A percentile compares a stretch with the other conserved stretches of the same genome.
phyloP scores from a whole-genome alignment of 1,284 basidiomycete species.

The Cryptococcus deneoformans region DNA sequence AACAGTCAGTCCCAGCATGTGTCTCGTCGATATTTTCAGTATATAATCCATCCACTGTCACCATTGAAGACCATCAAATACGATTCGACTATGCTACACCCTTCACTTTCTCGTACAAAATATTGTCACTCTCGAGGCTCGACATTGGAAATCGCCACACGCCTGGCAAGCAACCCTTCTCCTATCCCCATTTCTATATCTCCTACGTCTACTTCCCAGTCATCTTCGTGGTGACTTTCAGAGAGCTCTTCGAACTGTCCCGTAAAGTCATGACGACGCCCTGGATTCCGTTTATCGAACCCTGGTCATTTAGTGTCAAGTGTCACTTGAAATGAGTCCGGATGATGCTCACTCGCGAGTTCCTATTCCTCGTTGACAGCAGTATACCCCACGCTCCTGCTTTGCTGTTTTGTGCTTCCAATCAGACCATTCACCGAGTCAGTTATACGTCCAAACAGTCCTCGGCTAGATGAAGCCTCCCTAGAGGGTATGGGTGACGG shows the following conservation, averaged over 20 bases:
- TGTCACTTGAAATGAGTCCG: neutral
- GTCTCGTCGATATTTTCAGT: no score
- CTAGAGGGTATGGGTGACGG: slow-evolving; percentile 26
- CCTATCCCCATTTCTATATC: neutral
- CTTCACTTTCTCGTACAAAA: neutral
- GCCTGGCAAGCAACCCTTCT: slow-evolving; percentile 3
- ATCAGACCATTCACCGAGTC: slow-evolving; percentile 58
- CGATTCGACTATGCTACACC: slow-evolving; percentile 1
- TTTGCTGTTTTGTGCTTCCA: slow-evolving; percentile 44
- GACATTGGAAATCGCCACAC: neutral
- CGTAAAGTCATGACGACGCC: slow-evolving; percentile 12
- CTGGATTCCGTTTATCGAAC: slow-evolving; percentile 15
- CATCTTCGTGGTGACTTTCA: slow-evolving; percentile 2
- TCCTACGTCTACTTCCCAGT: slow-evolving; percentile 13
- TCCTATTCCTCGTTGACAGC: slow-evolving; percentile 63
- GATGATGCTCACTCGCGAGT: slow-evolving; percentile 56
- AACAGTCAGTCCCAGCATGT: no score
- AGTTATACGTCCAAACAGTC: slow-evolving; percentile 33
- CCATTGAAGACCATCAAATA: no score
- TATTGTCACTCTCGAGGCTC: slow-evolving; percentile 8
- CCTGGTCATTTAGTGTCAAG: slow-evolving; percentile 7
- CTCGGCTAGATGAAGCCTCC: slow-evolving; percentile 43
- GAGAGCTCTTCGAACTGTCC: slow-evolving; percentile 17
- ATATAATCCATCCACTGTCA: no score
- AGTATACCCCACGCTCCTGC: slow-evolving; percentile 54